phyloP scores from a whole-genome alignment of 2,329 filamentous ascomycete species.

The Incumbomyces lentus region DNA sequence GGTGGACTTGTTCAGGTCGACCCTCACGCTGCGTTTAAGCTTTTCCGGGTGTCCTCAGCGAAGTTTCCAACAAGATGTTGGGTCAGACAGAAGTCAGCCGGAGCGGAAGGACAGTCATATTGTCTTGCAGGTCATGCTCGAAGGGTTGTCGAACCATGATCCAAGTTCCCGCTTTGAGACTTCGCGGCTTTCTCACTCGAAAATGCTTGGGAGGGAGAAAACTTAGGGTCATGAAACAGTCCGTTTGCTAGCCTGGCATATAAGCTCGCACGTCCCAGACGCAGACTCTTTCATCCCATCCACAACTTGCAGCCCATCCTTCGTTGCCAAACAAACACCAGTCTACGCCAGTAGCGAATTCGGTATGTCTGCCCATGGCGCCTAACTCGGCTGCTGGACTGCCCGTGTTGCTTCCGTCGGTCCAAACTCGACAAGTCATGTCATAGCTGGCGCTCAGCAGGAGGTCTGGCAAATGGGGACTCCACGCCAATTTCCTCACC shows the following conservation, averaged over 20 bases:
- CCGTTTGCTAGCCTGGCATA: slow-evolving; percentile 32
- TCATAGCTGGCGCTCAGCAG: slow-evolving; percentile 88
- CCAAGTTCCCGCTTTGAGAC: no score
- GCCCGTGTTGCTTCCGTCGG: slow-evolving; percentile 52
- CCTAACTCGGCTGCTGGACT: slow-evolving; percentile 54
- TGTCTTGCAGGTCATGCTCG: no score
- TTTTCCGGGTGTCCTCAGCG: no score
- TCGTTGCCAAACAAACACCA: slow-evolving; percentile 96
- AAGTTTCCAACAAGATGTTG: no score
- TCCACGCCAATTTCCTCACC: slow-evolving; percentile 77
- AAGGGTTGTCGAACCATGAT: no score
- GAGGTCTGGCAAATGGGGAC: slow-evolving; percentile 81
- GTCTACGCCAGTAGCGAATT: slow-evolving; percentile 92
- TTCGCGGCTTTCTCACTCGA: no score
- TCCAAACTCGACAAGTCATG: slow-evolving; percentile 95
- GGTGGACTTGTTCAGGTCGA: no score
- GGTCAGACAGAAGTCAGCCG: no score
- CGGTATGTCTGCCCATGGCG: slow-evolving; percentile 83
- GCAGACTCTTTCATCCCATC: slow-evolving; percentile 85
- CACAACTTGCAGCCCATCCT: slow-evolving; percentile 88
- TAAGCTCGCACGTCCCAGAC: slow-evolving; percentile 78
- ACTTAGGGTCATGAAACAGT: no score
- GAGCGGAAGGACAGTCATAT: no score
- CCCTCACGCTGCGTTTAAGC: no score
- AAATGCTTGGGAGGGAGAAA: no score